Evolutionary conservation across 495 filamentous ascomycete species (phyloP).

Genomic region (Penicillium verhagenii): DNA sequence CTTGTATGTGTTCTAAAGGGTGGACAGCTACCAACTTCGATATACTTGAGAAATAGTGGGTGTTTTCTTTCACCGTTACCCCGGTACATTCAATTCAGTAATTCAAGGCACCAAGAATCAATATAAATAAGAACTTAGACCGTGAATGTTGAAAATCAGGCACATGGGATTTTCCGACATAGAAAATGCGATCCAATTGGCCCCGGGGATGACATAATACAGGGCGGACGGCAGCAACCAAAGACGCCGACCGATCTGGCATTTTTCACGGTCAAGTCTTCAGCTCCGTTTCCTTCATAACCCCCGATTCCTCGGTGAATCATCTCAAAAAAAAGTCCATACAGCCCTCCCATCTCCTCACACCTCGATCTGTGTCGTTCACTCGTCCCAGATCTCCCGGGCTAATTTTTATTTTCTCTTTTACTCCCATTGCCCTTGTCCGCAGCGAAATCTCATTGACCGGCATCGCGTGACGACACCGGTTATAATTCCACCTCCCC

Average conservation of each 20-base stretch:
- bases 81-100: too few species aligned
- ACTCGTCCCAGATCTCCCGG: constrained; percentile 29
- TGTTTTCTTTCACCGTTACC: too few species aligned
- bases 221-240: constrained; percentile 31
- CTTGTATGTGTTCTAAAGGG: not conserved
- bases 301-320: constrained; percentile 23
- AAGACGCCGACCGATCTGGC: constrained; percentile 34
- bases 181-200: not conserved
- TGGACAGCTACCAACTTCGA: too few species aligned
- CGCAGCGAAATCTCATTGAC: constrained; percentile 16
- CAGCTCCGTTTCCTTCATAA: constrained; percentile 25
- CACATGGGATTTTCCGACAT: not conserved
- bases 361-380: constrained; percentile 20
- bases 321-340: constrained; percentile 6
- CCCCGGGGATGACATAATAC: constrained; percentile 22
- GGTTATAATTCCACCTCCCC: constrained; percentile 15
- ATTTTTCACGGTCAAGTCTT: constrained; percentile 33
- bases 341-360: constrained; percentile 17
- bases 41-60: too few species aligned
- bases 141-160: not conserved
- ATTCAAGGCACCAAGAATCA: too few species aligned
- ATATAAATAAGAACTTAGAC: not conserved
- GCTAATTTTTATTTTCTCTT: constrained; percentile 36
- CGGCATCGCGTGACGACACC: constrained; percentile 30
- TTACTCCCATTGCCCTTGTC: constrained; percentile 18